Evolutionary conservation across 2,329 filamentous ascomycete species (phyloP), one percentile per base, ranked within the genome.

Genomic region (Pseudogymnoascus sp.): DNA sequence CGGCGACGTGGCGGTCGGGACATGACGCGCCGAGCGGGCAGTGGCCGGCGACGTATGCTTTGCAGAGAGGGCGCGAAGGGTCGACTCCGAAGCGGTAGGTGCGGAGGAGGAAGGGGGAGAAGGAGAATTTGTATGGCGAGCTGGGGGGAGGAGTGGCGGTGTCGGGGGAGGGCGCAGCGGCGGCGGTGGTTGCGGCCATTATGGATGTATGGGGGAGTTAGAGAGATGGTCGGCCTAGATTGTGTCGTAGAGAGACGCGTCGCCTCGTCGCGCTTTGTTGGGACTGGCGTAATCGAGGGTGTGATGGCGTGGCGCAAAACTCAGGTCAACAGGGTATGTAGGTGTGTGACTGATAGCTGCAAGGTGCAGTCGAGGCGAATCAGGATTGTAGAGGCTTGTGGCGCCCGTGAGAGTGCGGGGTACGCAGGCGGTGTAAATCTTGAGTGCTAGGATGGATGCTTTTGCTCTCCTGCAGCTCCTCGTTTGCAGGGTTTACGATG

Each of bases 41-140:
- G 75, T 92, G 88, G 41, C 91, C 91, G 64, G 90, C 83, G 63
- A 89, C 81, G 77, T 91, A 97, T 63, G 91, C 87, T 71, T 89
- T 90, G 79, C 94, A 97, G 71, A 89, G 79, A 43, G 92, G 90
- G 0, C 89, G 84, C 72, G 89, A 85, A 37, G 88, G 83, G 20
- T 90, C 84, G 59, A 96, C 86, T 65, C 89, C 89, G 75, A 95
- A 92, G 65, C 91, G 86, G 75, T 94, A 91, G 66, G 89, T 91
- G 64, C 85, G 79, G 66, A 87, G 87, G 37, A 96, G 84, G 77
- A 96, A 96, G 54, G 90, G 88, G 32, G 85, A 87, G 80, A 97
- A 96, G 73, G 83, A 84, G 79, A 97, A 96, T 67, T 78, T 83
- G 77, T 90, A 88, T 62, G 73, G 68, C 4, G 79, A 78, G 62